These are phyloP conservation scores for Populus alba DNA, from an alignment of 345 rosid genomes.

Conservation along the genomic window DNA sequence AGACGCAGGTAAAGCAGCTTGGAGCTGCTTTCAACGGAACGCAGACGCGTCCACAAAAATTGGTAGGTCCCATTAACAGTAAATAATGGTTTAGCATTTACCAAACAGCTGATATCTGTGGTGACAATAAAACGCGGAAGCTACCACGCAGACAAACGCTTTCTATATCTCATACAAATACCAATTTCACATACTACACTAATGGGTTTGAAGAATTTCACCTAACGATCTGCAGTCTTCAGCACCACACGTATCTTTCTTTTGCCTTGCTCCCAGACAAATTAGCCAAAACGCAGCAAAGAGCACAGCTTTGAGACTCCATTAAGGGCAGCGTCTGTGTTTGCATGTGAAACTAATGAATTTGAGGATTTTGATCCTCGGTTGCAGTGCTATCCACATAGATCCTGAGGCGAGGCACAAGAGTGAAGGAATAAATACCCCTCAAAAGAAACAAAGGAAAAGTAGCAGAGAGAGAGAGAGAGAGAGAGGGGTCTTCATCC, in stretches of 20 bases:
- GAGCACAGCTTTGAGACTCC: neutral
- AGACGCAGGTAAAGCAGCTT: too few relatives aligned
- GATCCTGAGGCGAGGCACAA: neutral
- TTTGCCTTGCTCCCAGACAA: neutral
- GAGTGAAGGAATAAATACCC: constrained; percentile 6
- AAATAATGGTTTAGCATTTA: too few relatives aligned
- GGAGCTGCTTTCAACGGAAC: too few relatives aligned
- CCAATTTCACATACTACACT: neutral
- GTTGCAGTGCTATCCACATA: neutral
- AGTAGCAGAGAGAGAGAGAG: neutral
- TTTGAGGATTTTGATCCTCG: neutral
- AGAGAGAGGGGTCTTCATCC: neutral
- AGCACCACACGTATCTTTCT: too few relatives aligned
- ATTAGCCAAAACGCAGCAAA: neutral
- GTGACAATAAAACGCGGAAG: too few relatives aligned
- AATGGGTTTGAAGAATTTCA: neutral
- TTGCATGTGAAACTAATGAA: constrained; percentile 12
- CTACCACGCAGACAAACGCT: too few relatives aligned
- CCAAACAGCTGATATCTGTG: too few relatives aligned
- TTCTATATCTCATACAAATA: too few relatives aligned
- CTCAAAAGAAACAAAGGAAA: neutral
- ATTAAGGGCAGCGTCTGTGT: neutral
- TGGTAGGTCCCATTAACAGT: too few relatives aligned
- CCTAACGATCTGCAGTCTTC: neutral
- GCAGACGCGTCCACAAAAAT: too few relatives aligned